These are phyloP conservation scores for Cymbopogon citratus DNA, from an alignment of 176 grass and related monocot genomes.

Conservation along the genomic window DNA sequence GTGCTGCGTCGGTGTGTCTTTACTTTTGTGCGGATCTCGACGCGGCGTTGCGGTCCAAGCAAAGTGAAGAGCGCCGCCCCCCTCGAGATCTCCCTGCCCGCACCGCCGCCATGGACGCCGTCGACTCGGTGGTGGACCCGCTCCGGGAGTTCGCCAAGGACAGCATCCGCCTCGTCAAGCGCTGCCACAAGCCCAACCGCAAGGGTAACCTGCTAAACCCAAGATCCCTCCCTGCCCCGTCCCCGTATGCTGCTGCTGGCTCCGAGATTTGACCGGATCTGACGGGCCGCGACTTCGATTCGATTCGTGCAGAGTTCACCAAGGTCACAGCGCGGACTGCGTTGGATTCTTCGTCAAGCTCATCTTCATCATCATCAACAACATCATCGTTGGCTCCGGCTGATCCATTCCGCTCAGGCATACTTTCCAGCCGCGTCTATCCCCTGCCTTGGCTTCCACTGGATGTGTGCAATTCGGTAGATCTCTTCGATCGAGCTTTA, in stretches of 20 bases:
- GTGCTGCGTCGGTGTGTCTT: no score
- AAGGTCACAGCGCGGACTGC: constrained; percentile 78
- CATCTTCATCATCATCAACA: constrained; percentile 97
- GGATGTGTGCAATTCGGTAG: not conserved
- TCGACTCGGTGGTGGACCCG: constrained; percentile 90
- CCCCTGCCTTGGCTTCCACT: not conserved
- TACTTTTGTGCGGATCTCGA: no score
- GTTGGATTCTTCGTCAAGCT: constrained; percentile 96
- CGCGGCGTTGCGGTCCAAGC: not conserved
- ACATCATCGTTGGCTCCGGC: constrained; percentile 88
- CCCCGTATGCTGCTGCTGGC: not conserved
- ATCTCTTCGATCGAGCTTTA: not conserved
- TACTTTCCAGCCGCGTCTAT: not conserved
- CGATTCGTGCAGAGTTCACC: constrained; percentile 52
- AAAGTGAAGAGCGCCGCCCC: not conserved
- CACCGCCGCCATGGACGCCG: constrained; percentile 73
- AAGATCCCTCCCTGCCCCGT: not conserved
- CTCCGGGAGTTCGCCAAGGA: constrained; percentile 94
- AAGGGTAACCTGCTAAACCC: constrained; percentile 43
- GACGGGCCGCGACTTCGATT: not conserved
- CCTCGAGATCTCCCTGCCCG: not conserved
- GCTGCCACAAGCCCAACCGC: constrained; percentile 98
- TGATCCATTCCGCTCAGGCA: constrained; percentile 37
- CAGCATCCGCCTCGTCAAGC: constrained; percentile 96
- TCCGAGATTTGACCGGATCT: constrained; percentile 23